Evolutionary conservation across 2,329 filamentous ascomycete genomes (phyloP).

Genomic region (Fusarium papillatum): DNA sequence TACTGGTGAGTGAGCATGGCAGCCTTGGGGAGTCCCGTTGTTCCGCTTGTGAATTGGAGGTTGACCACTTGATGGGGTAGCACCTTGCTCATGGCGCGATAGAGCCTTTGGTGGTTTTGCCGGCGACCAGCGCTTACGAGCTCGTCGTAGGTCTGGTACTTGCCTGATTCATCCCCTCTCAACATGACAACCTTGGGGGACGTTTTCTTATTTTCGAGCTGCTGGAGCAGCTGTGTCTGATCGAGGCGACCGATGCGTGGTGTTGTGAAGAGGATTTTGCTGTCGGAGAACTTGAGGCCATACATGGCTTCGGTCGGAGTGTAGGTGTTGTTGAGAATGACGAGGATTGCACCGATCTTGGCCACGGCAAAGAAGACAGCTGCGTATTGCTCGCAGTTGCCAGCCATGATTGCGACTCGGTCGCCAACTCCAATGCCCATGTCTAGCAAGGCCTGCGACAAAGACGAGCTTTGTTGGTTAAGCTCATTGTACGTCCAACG

Average conservation of each 20-base stretch:
- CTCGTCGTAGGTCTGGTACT: slow-evolving; percentile 71
- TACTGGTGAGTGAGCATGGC: slow-evolving; percentile 81
- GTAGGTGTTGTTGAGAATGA: slow-evolving; percentile 88
- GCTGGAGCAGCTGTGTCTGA: slow-evolving; percentile 70
- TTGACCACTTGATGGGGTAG: slow-evolving; percentile 79
- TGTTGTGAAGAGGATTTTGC: slow-evolving; percentile 81
- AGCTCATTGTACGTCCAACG: slow-evolving; percentile 80
- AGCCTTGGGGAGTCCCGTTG: slow-evolving; percentile 80
- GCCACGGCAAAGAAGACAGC: slow-evolving; percentile 81
- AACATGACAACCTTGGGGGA: slow-evolving; percentile 71
- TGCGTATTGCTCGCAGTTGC: slow-evolving; percentile 87
- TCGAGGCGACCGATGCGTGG: slow-evolving; percentile 76
- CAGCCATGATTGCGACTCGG: slow-evolving; percentile 80
- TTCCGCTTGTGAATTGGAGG: slow-evolving; percentile 82
- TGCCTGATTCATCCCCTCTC: slow-evolving; percentile 61
- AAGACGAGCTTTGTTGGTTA: slow-evolving; percentile 70
- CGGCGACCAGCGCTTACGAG: slow-evolving; percentile 66
- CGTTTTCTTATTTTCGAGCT: slow-evolving; percentile 61
- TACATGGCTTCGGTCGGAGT: slow-evolving; percentile 80
- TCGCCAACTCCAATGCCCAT: slow-evolving; percentile 78
- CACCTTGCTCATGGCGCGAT: slow-evolving; percentile 66
- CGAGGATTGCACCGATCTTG: slow-evolving; percentile 76
- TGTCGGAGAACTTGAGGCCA: slow-evolving; percentile 79
- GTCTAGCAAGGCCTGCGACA: slow-evolving; percentile 76
- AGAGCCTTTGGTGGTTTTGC: slow-evolving; percentile 63